phyloP scores from a whole-genome alignment of 2,329 filamentous ascomycete genomes.

The Pseudogymnoascus destructans region DNA sequence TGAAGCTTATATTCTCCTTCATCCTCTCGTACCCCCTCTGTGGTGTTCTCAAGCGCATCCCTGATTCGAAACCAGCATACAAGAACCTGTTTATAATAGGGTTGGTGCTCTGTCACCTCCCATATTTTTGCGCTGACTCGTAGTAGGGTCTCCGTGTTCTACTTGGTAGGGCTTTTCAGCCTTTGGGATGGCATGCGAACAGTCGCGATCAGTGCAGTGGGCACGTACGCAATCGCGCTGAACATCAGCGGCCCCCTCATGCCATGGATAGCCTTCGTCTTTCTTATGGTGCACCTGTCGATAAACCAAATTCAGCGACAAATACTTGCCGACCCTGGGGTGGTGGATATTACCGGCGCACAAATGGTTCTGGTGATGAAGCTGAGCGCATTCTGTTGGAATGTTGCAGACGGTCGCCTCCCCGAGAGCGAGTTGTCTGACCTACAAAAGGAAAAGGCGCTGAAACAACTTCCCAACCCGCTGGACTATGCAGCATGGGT shows the following conservation, averaged over 20 bases:
- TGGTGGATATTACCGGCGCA: conserved; percentile 80
- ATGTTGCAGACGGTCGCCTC: conserved; percentile 81
- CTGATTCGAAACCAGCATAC: conserved; percentile 65
- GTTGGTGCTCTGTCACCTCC: conserved; percentile 33
- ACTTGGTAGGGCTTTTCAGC: conserved; percentile 84
- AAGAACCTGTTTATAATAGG: conserved; percentile 82
- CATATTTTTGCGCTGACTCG: conserved; percentile 5
- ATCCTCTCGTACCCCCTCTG: conserved; percentile 86
- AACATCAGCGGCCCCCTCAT: conserved; percentile 81
- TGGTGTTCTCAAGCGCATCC: conserved; percentile 75
- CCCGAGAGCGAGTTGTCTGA: conserved; percentile 71
- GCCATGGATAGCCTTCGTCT: conserved; percentile 93
- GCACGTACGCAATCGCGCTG: conserved; percentile 70
- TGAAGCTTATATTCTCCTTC: conserved; percentile 87
- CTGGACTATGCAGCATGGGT: conserved; percentile 84
- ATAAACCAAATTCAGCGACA: conserved; percentile 78
- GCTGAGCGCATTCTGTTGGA: conserved; percentile 93
- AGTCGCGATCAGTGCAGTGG: conserved; percentile 64
- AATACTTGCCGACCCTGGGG: conserved; percentile 48
- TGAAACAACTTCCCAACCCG: conserved; percentile 59
- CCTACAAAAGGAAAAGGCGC: conserved; percentile 68
- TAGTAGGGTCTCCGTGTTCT: conserved; percentile 66
- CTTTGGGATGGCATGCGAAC: conserved; percentile 77
- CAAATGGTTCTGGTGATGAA: conserved; percentile 99
- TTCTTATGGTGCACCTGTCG: conserved; percentile 92